phyloP scores from a whole-genome alignment of 805 yeast genomes.

The Candida coleopterorum region DNA sequence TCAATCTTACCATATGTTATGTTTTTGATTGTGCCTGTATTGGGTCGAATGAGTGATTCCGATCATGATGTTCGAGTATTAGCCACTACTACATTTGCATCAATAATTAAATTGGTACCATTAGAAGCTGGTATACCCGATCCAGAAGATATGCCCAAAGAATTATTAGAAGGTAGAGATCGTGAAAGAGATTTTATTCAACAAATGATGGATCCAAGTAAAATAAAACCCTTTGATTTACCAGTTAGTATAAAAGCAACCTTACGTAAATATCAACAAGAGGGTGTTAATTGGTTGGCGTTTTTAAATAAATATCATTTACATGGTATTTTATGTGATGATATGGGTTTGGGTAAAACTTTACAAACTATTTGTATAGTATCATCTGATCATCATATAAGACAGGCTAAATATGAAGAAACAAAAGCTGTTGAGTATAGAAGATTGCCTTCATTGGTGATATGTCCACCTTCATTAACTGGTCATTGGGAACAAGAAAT shows the following conservation, averaged over 20 bases:
- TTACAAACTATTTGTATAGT: constrained; percentile 95
- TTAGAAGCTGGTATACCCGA: constrained; percentile 96
- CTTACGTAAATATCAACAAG: constrained; percentile 91
- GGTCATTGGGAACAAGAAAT: constrained; percentile 99
- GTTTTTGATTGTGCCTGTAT: constrained; percentile 89
- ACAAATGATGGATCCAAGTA: constrained; percentile 97
- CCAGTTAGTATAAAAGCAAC: constrained; percentile 94
- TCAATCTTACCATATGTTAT: constrained; percentile 91
- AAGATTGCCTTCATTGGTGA: constrained; percentile 75
- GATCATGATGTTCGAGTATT: constrained; percentile 81
- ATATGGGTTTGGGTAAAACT: constrained; percentile 98
- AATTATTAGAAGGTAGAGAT: constrained; percentile 82
- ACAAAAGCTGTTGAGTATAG: constrained; percentile 64
- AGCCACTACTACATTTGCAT: constrained; percentile 95
- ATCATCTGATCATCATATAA: constrained; percentile 87
- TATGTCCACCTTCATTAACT: constrained; percentile 96
- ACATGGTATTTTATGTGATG: constrained; percentile 97
- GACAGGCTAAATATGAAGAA: constrained; percentile 63
- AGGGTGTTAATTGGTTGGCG: constrained; percentile 97
- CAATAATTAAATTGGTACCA: constrained; percentile 91
- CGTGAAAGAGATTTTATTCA: constrained; percentile 89
- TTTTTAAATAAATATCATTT: constrained; percentile 90
- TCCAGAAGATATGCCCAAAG: constrained; percentile 85
- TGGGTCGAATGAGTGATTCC: constrained; percentile 97
- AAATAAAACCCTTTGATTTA: constrained; percentile 78